Conservation (phyloP, 192 early-diverging fungal species). For the Coemansia sp. region DNA sequence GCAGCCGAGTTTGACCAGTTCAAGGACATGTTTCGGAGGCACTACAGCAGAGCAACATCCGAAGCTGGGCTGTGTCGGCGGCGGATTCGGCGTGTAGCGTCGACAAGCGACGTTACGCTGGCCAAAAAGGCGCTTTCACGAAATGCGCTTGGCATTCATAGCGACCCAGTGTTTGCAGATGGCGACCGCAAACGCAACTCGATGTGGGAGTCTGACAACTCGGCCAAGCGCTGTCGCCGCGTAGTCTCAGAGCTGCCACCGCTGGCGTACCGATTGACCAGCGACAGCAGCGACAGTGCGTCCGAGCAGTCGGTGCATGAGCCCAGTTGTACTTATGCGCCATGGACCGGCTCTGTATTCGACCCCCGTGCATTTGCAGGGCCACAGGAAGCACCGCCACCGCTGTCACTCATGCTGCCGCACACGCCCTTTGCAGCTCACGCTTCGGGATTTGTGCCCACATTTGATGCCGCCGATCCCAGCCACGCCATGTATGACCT, state of each 20-base stretch:
- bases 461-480: background rate
- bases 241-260: constrained; percentile 45
- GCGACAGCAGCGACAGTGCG: background rate
- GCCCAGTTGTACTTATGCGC: background rate
- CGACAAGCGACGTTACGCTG: constrained; percentile 24
- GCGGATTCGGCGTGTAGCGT: constrained; percentile 37
- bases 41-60: constrained; percentile 37
- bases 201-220: background rate
- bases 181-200: constrained; percentile 28
- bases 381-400: background rate
- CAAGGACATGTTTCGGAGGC: constrained; percentile 30
- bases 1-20: constrained; percentile 35
- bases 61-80: constrained; percentile 28
- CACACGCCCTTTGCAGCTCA: background rate
- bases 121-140: constrained; percentile 6
- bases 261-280: constrained; percentile 10
- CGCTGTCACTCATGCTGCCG: background rate
- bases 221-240: constrained; percentile 31
- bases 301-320: background rate
- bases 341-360: background rate
- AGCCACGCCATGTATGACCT: background rate
- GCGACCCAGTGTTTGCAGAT: background rate
- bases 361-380: background rate
- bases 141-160: constrained; percentile 24
- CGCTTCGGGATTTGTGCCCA: background rate